Percentiles rank a stretch among this genome's conserved stretches.
phyloP scores from a whole-genome alignment of 257 asterid genomes.

The Solanum appendiculatum region DNA sequence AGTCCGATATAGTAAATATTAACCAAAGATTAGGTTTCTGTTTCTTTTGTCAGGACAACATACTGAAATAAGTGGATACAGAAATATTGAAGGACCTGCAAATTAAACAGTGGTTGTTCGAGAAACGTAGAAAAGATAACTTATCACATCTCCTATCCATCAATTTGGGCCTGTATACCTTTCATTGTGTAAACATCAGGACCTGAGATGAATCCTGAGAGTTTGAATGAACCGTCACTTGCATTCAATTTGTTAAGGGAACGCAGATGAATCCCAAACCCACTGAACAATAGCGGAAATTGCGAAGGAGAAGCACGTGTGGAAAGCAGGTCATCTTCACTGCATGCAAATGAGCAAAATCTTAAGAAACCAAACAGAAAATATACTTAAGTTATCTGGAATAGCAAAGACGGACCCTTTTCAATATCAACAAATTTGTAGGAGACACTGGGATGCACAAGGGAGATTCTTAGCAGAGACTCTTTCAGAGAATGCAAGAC shows the following conservation, averaged over 20 bases:
- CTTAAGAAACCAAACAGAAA: background rate
- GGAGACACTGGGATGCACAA: constrained; percentile 52
- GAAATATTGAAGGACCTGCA: constrained; percentile 84
- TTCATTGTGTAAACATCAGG: constrained; percentile 49
- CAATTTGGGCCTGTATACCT: constrained; percentile 29
- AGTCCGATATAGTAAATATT: background rate
- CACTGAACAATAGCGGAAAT: constrained; percentile 46
- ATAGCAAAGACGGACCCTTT: constrained; percentile 42
- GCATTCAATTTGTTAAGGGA: constrained; percentile 35
- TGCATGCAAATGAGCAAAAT: constrained; percentile 32
- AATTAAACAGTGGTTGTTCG: constrained; percentile 23
- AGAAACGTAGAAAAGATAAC: background rate
- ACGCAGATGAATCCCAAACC: constrained; percentile 55
- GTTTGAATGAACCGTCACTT: constrained; percentile 45
- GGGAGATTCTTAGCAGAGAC: constrained; percentile 65
- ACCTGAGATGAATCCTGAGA: constrained; percentile 15
- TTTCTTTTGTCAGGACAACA: background rate
- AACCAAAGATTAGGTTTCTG: background rate
- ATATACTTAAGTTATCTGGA: constrained; percentile 7
- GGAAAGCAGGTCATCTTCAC: constrained; percentile 56
- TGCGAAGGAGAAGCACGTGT: constrained; percentile 63
- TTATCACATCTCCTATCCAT: background rate
- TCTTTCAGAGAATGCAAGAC: constrained; percentile 53
- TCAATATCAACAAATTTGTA: constrained; percentile 64
- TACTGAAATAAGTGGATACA: constrained; percentile 52